These are phyloP conservation scores for Protomyces gravidus DNA, from an alignment of 1,139 yeast genomes.

Conservation along the genomic window DNA sequence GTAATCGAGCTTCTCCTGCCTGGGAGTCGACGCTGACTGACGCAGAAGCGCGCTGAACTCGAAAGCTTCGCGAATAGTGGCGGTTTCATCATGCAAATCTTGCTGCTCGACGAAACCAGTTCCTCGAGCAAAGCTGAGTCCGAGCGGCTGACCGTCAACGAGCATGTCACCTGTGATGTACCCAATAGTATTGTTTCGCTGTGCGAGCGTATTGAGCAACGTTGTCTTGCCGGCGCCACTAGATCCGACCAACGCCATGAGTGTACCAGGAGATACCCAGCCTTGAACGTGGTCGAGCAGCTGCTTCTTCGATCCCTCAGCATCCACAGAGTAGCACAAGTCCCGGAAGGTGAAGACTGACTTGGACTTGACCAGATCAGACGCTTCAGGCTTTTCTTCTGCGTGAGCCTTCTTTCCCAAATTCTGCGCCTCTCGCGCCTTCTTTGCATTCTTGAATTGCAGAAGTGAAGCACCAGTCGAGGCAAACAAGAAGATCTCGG, in stretches of 20 bases:
- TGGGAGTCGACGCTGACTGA: slow-evolving; percentile 56
- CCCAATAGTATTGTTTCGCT: slow-evolving; percentile 66
- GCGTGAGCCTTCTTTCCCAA: not conserved
- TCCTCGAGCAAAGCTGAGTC: slow-evolving; percentile 68
- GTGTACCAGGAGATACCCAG: slow-evolving; percentile 61
- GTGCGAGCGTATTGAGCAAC: slow-evolving; percentile 62
- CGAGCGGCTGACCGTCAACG: slow-evolving; percentile 67
- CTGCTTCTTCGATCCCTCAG: slow-evolving; percentile 43
- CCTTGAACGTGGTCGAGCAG: slow-evolving; percentile 57
- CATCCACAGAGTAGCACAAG: slow-evolving; percentile 45
- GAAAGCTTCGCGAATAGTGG: slow-evolving; percentile 76
- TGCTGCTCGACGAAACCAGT: slow-evolving; percentile 83
- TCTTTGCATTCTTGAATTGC: slow-evolving; percentile 24
- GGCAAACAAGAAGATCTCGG: slow-evolving; percentile 43
- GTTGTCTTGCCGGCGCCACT: slow-evolving; percentile 89
- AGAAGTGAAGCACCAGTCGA: slow-evolving; percentile 19
- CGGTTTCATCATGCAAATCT: slow-evolving; percentile 65
- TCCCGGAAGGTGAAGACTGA: slow-evolving; percentile 45
- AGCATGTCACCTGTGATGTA: slow-evolving; percentile 70
- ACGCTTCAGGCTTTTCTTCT: slow-evolving; percentile 18
- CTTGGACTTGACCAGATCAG: slow-evolving; percentile 28
- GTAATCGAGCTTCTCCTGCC: slow-evolving; percentile 59
- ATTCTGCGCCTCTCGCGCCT: slow-evolving; percentile 12
- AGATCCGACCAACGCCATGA: slow-evolving; percentile 77
- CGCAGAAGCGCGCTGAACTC: slow-evolving; percentile 67